Percentiles rank a stretch among this genome's conserved stretches.
These are phyloP conservation scores for Solanum hybrid DNA, from an alignment of 305 asterid genomes.

Conservation along the genomic window DNA sequence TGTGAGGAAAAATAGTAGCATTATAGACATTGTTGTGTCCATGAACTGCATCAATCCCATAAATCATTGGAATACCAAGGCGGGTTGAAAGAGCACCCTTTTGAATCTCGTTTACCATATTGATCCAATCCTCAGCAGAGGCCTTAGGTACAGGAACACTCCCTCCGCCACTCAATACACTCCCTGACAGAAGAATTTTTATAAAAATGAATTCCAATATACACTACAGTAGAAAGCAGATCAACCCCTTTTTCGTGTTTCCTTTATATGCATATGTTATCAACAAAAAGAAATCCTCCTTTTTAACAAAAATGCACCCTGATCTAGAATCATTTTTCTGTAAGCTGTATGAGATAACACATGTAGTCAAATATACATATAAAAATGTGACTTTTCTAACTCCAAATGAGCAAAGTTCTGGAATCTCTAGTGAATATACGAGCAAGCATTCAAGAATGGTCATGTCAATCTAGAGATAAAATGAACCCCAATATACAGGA, in stretches of 20 bases:
- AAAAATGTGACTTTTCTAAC: background rate
- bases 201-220: background rate
- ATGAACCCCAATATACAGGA: background rate
- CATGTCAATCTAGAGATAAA: background rate
- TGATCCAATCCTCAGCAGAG: slow-evolving; percentile 23
- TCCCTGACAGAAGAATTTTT: slow-evolving; percentile 14
- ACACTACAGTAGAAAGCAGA: background rate
- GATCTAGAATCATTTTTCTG: background rate
- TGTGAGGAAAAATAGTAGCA: slow-evolving; percentile 36
- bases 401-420: background rate
- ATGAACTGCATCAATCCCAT: slow-evolving; percentile 38
- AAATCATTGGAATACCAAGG: slow-evolving; percentile 32
- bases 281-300: background rate
- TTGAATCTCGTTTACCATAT: slow-evolving; percentile 28
- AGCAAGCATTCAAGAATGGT: background rate
- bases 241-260: background rate
- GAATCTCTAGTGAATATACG: background rate
- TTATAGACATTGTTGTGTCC: slow-evolving; percentile 31
- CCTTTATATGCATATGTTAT: background rate
- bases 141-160: slow-evolving; percentile 29
- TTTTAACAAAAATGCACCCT: background rate
- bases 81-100: slow-evolving; percentile 22
- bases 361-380: background rate
- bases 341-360: background rate
- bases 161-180: slow-evolving; percentile 39